These are phyloP conservation scores for Phytophthora gonapodyides DNA, from an alignment of 352 stramenopile genomes.

Conservation along the genomic window DNA sequence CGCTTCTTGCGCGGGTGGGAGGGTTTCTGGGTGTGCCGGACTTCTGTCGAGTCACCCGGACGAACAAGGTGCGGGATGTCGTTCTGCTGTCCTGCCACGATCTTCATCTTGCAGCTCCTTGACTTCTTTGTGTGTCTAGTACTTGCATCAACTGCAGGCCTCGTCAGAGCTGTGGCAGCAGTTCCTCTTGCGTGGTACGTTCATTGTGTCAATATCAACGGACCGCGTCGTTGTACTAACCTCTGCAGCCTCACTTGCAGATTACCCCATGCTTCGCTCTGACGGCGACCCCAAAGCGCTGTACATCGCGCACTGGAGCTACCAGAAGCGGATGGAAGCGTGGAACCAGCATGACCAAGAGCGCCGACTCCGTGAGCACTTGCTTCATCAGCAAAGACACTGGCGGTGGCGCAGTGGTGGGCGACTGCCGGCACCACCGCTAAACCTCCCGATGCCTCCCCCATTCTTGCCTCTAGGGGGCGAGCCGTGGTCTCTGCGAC, in stretches of 20 bases:
- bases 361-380: conserved; percentile 9
- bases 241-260: conserved; percentile 17
- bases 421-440: conserved; percentile 12
- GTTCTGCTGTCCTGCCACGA: not conserved
- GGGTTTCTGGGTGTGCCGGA: conserved; percentile 40
- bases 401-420: conserved; percentile 23
- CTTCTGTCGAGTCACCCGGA: conserved; percentile 39
- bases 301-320: conserved; percentile 29
- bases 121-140: conserved; percentile 24
- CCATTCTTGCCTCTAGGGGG: conserved; percentile 23
- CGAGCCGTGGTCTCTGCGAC: conserved; percentile 19
- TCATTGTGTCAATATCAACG: not conserved
- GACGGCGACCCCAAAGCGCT: conserved; percentile 17
- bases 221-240: not conserved
- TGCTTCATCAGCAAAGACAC: conserved; percentile 12
- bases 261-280: conserved; percentile 18
- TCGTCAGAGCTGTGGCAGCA: conserved; percentile 35
- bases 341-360: conserved; percentile 14
- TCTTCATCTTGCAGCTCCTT: not conserved
- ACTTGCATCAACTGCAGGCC: conserved; percentile 32
- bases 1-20: conserved; percentile 32
- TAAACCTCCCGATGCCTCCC: conserved; percentile 21
- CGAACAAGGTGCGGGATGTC: conserved; percentile 40
- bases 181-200: conserved; percentile 38
- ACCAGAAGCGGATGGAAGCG: conserved; percentile 22